Evolutionary conservation across 495 filamentous ascomycete genomes (phyloP), one percentile per base, ranked within the genome.

Genomic region (Xeromyces bisporus): DNA sequence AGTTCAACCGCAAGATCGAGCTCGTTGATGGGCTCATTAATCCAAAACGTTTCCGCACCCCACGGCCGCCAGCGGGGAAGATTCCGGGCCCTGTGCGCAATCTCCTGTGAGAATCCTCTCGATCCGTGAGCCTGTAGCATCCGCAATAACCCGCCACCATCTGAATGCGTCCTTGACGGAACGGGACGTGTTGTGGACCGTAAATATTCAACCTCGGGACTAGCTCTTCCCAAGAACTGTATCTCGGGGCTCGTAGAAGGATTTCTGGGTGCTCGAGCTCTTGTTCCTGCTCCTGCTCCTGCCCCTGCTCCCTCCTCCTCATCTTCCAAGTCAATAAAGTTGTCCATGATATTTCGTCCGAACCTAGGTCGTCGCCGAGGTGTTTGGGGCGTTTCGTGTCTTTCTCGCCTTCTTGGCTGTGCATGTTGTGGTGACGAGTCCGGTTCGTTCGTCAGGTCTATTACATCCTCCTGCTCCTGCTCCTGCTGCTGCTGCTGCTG

Each of bases 361-460:
- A 58, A 56, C 2, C 51, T 42, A 8, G 55, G 55, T 6, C 38
- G 44, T 18, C 47, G 35, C 14, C 38, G 31, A 11, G 36, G 39
- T 15, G 35, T 38, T 12, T 41, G 31, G 21, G 12, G 8, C 5
- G 13, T 20, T 10, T 34, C 18, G 12, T 15, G 25, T 2, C 30
- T 38, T 8, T 13, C 23, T 6, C 28, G 24, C 24, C 34, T 43
- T n/a, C n/a, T n/a, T n/a, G n/a, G n/a, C n/a, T n/a, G n/a, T n/a
- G n/a, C n/a, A n/a, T n/a, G n/a, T n/a, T n/a, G n/a, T 6, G 54
- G 47, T 17, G 52, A 48, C 2, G 57, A 51, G 14, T 64, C 64
- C 1, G 54, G 44, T 4, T 69, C 67, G 7, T 58, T 51, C 3
- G 69, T 73, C 13, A 75, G 43, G 40, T 75, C 70, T 12, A 75